A percentile compares a stretch with the other conserved stretches of the same genome.
phyloP scores from a whole-genome alignment of 1,139 yeast species.

The Protomyces arabidopsidicola region DNA sequence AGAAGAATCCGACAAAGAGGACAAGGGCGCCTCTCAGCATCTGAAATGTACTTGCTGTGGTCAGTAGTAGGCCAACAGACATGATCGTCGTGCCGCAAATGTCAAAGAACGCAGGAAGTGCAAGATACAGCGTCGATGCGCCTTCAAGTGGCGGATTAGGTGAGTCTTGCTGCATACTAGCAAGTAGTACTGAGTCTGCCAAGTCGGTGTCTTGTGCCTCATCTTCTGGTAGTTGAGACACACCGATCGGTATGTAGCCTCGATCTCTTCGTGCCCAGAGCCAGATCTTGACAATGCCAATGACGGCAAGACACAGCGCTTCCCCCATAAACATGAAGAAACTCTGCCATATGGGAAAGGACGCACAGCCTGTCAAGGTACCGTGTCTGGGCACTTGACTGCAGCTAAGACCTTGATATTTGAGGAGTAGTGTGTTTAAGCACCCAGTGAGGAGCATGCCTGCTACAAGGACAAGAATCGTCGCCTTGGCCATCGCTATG shows the following conservation, averaged over 20 bases:
- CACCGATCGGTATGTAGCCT: not conserved
- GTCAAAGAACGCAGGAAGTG: conserved; percentile 69
- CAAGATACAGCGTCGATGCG: conserved; percentile 35
- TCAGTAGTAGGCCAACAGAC: conserved; percentile 68
- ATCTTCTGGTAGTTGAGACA: not conserved
- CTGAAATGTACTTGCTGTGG: conserved; percentile 80
- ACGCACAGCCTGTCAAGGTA: conserved; percentile 10
- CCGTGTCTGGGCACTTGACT: not conserved
- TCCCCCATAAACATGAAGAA: conserved; percentile 81
- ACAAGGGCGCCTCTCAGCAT: conserved; percentile 80
- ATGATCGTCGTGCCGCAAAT: conserved; percentile 67
- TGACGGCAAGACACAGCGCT: conserved; percentile 42
- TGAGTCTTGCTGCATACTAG: conserved; percentile 29
- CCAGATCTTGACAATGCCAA: conserved; percentile 4
- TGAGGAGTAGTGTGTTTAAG: conserved; percentile 67
- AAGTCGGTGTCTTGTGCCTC: not conserved
- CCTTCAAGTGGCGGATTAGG: conserved; percentile 13
- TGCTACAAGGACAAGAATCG: conserved; percentile 35
- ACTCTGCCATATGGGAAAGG: conserved; percentile 55
- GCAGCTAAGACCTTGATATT: conserved; percentile 57
- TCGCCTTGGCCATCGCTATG: not conserved
- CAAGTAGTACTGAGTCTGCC: not conserved
- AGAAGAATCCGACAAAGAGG: conserved; percentile 67
- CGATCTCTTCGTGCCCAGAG: not conserved
- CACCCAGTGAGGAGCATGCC: conserved; percentile 61